Base-by-base conservation (phyloP, 306 rosid species). In the Aeschynomene evenia region DNA sequence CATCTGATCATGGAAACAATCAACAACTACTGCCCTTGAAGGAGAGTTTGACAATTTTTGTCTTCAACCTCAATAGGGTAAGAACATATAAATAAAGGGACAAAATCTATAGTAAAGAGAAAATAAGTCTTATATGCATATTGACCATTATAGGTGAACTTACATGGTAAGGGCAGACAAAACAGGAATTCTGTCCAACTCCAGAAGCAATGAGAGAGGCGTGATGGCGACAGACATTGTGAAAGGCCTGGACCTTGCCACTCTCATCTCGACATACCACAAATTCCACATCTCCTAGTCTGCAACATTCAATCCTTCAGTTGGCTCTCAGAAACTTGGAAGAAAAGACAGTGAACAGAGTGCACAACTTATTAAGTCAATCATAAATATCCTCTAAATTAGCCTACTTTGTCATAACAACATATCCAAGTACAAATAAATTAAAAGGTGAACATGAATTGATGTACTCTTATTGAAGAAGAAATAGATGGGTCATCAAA, bases 121-220 rank as follows among this genome's bases (percentile, higher is more conserved):
- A 73, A 11, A 73, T n/a, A 51, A 18, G 54, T 50, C 29, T 48
- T 14, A 45, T 4, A 36, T 9, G 63, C 56, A 43, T 52, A 67
- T 22, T 28, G 58, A 40, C 13, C 6, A 62, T 3, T 36, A 61
- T n/a, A 65, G 9, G 55, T 52, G 64, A 74, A 79, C 96, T 85
- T 61, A 93, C 98, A 72, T 93, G 97, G 75, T 93, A 93, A 40
- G 98, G 98, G 81, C 98, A 93, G 58, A 90, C 96, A 74, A 93
- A 93, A 77, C 98, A 93, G 1, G 97, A 80, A 65, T 85, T 93
- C 49, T 80, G 77, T 76, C 97, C 96, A 54, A 72, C 77, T 63
- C 91, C 93, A 62, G 84, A 80, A 5, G 97, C 96, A 77, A 93
- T 71, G 53, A 93, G 73, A 28, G 92, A 86, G 14, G 97, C 97